Percentiles rank a stretch among this genome's conserved stretches.
These are phyloP conservation scores for Chlamydomonas sp. DNA, from an alignment of 139 green algal genomes.

Conservation along the genomic window DNA sequence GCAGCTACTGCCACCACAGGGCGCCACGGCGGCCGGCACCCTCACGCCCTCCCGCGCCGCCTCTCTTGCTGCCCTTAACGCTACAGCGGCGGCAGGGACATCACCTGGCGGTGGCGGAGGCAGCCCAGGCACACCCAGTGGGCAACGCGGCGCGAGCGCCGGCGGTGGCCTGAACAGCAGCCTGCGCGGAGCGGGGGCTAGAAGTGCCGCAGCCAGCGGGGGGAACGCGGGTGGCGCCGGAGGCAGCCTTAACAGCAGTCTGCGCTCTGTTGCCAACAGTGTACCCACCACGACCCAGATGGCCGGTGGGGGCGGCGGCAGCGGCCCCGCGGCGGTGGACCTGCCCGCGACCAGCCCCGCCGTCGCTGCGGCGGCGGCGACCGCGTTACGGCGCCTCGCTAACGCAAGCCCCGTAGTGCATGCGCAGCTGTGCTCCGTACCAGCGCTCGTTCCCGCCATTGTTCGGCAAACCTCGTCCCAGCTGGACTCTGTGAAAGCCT, in stretches of 20 bases:
- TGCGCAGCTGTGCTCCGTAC: conserved; percentile 3
- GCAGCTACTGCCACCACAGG: conserved; percentile 3
- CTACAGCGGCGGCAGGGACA: not conserved
- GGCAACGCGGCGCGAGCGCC: not conserved
- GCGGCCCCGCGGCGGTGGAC: not conserved
- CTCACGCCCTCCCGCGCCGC: conserved; percentile 27
- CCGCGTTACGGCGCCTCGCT: conserved; percentile 9
- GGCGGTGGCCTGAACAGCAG: conserved; percentile 8
- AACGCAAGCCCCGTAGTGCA: not conserved
- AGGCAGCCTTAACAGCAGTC: not conserved
- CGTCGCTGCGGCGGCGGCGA: conserved; percentile 19
- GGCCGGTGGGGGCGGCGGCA: not conserved
- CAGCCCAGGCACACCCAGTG: not conserved
- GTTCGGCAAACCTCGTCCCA: not conserved
- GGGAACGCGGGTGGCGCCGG: too few relatives aligned
- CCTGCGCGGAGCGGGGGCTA: not conserved
- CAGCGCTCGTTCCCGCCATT: not conserved
- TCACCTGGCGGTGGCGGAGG: not conserved
- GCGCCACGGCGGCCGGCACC: not conserved
- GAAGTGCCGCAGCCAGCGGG: not conserved
- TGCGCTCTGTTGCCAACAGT: too few relatives aligned
- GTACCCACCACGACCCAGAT: too few relatives aligned
- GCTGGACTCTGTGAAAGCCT: too few relatives aligned
- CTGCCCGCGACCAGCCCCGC: not conserved
- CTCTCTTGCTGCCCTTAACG: not conserved